Conservation (phyloP, 371 early-diverging fungal genomes). For the Apophysomyces sp. region DNA sequence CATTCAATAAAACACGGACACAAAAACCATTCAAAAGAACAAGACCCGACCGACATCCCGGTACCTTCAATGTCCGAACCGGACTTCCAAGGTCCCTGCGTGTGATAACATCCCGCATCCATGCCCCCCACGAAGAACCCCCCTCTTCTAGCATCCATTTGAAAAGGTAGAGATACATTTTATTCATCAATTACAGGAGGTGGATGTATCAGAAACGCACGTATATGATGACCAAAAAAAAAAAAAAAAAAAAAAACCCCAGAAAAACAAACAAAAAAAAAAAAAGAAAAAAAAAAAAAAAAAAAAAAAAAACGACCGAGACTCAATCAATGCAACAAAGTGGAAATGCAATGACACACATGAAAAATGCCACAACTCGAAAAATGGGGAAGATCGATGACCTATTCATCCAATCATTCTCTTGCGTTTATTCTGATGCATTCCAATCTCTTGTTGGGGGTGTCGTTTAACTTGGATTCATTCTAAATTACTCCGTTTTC, state of each 20-base stretch:
- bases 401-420: no score
- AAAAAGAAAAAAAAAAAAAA: neutral
- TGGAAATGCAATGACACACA: no score
- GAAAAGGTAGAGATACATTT: neutral
- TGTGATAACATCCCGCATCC: no score
- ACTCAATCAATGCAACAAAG: no score
- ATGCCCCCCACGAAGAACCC: neutral
- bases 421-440: neutral
- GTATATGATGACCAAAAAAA: no score
- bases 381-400: neutral
- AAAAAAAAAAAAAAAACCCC: no score
- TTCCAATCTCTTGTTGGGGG: neutral
- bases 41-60: no score
- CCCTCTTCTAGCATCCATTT: slow-evolving; percentile 3
- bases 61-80: no score
- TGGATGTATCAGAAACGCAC: neutral
- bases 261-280: neutral
- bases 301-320: neutral
- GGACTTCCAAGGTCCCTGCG: no score
- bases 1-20: no score
- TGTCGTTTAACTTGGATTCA: neutral
- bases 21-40: no score
- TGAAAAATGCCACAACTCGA: no score
- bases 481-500: neutral
- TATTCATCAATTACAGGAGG: neutral